Conservation (phyloP, 2,329 filamentous ascomycete genomes). For the Colletotrichum scovillei region DNA sequence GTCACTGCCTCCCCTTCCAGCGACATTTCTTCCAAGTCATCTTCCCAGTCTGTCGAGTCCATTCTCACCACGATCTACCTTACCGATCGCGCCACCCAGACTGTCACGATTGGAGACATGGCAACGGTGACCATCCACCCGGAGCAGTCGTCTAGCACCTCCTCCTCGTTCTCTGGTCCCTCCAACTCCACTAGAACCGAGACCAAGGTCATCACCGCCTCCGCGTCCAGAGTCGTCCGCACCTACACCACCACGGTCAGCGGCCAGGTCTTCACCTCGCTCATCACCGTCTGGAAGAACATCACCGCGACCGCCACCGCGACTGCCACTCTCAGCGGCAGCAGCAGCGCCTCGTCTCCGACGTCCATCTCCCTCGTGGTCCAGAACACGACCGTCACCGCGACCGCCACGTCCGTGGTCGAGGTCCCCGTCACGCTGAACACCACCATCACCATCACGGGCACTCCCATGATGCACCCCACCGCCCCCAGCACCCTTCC, state of each 20-base stretch:
- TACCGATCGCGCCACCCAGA: slow-evolving; percentile 32
- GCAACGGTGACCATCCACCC: slow-evolving; percentile 19
- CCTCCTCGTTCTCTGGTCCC: slow-evolving; percentile 19
- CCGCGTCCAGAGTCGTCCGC: slow-evolving; percentile 34
- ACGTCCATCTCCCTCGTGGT: not conserved
- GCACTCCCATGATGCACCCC: slow-evolving; percentile 29
- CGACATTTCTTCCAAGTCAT: not conserved
- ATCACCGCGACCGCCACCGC: slow-evolving; percentile 45
- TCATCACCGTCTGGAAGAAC: slow-evolving; percentile 32
- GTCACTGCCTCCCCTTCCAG: slow-evolving; percentile 6
- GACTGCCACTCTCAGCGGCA: not conserved
- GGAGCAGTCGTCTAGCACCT: slow-evolving; percentile 15
- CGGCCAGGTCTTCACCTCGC: slow-evolving; percentile 34
- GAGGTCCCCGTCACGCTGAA: slow-evolving; percentile 1
- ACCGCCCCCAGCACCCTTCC: slow-evolving; percentile 44
- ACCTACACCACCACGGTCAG: slow-evolving; percentile 43
- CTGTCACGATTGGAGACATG: slow-evolving; percentile 24
- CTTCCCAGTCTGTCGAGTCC: not conserved
- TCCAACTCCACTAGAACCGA: slow-evolving; percentile 37
- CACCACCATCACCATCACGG: slow-evolving; percentile 40
- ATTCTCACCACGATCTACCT: slow-evolving; percentile 29
- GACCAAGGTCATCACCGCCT: slow-evolving; percentile 44
- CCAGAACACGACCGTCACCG: slow-evolving; percentile 38
- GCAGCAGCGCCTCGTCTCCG: slow-evolving; percentile 20
- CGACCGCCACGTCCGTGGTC: slow-evolving; percentile 26